These are phyloP conservation scores for Aspergillus sojae DNA, from an alignment of 2,329 filamentous ascomycete genomes.

Conservation along the genomic window DNA sequence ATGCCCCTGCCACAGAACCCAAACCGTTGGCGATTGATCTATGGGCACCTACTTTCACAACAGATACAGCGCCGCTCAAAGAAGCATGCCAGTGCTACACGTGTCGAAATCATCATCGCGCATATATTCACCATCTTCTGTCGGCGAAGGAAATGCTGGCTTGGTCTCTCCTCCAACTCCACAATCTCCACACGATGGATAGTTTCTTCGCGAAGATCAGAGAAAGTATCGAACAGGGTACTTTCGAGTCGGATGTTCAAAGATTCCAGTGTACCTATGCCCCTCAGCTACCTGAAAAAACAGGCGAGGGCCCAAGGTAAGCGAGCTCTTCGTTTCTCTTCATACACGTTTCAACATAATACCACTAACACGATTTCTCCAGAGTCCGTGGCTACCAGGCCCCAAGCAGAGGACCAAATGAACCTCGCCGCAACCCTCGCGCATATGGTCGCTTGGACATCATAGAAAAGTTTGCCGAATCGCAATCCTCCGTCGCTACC, in stretches of 20 bases:
- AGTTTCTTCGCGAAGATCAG: conserved; percentile 75
- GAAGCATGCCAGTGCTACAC: conserved; percentile 76
- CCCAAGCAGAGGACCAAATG: conserved; percentile 67
- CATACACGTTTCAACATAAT: background rate
- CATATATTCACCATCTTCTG: conserved; percentile 85
- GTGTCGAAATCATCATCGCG: conserved; percentile 80
- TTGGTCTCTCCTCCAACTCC: conserved; percentile 89
- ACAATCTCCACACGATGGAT: conserved; percentile 77
- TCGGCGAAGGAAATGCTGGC: conserved; percentile 94
- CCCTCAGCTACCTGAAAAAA: conserved; percentile 69
- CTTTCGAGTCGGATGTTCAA: conserved; percentile 57
- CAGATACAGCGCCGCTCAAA: conserved; percentile 64
- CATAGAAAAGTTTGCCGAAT: conserved; percentile 51
- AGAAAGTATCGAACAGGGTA: conserved; percentile 59
- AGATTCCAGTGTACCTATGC: conserved; percentile 72
- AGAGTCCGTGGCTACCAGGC: conserved; percentile 79
- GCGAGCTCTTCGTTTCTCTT: conserved; percentile 8
- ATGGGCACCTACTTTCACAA: conserved; percentile 66
- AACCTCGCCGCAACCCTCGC: conserved; percentile 66
- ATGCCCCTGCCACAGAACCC: conserved; percentile 21
- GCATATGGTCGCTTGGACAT: conserved; percentile 64
- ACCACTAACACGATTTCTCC: background rate
- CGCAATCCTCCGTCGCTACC: conserved; percentile 54
- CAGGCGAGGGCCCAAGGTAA: conserved; percentile 73
- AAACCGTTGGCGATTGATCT: conserved; percentile 73